Percentiles rank a stretch among this genome's conserved stretches.
These are phyloP conservation scores for Citrus sinensis DNA, from an alignment of 345 rosid genomes.

Conservation along the genomic window DNA sequence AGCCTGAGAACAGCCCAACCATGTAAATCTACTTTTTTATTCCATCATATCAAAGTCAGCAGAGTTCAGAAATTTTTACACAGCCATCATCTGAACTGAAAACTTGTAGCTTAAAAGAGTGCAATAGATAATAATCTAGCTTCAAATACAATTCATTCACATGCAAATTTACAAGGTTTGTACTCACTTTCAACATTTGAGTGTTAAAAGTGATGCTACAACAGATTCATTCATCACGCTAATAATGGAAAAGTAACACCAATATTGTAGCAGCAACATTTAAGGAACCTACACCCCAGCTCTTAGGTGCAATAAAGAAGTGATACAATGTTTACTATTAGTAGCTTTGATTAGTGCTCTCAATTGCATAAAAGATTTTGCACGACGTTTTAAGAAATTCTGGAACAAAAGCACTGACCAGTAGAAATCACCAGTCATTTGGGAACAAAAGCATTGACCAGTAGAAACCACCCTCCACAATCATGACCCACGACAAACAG, in stretches of 20 bases:
- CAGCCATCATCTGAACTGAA: not conserved
- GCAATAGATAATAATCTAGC: not conserved
- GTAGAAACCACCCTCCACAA: not conserved
- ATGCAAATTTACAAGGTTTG: not conserved
- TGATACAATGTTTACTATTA: not conserved
- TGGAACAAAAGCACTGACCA: not conserved
- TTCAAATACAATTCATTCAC: not conserved
- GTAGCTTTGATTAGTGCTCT: not conserved
- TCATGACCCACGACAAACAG: not conserved
- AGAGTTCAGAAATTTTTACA: not conserved
- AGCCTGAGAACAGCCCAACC: not conserved
- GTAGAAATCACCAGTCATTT: too few species aligned
- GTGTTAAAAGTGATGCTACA: not conserved
- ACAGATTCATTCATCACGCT: not conserved
- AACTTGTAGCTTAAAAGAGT: not conserved
- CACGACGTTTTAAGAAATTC: not conserved
- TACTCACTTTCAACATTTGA: not conserved
- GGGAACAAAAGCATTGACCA: not conserved
- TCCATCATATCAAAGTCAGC: not conserved
- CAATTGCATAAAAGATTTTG: not conserved
- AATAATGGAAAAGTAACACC: not conserved
- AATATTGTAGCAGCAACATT: not conserved
- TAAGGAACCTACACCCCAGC: not conserved
- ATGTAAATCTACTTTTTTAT: not conserved
- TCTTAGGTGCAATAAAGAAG: not conserved